Conservation (phyloP, 352 stramenopile species). For the Plasmopara halstedii region DNA sequence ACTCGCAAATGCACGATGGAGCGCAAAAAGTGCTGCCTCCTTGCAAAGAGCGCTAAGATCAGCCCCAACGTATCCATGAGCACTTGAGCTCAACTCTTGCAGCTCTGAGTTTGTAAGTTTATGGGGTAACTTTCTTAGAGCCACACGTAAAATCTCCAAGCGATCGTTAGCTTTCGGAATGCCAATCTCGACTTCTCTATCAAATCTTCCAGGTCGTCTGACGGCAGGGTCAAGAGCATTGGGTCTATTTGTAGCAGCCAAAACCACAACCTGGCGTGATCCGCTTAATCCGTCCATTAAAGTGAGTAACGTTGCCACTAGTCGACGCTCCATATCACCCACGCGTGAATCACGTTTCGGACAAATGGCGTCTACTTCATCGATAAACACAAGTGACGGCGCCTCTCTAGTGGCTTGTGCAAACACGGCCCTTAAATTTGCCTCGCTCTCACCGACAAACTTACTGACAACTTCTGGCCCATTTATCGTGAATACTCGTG, state of each 20-base stretch:
- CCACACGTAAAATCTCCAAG: conserved; percentile 90
- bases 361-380: conserved; percentile 90
- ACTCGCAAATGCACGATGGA: conserved; percentile 38
- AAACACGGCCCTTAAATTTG: conserved; percentile 72
- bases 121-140: conserved; percentile 84
- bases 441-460: conserved; percentile 89
- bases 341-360: conserved; percentile 73
- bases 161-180: conserved; percentile 91
- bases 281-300: conserved; percentile 83
- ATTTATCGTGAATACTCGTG: conserved; percentile 95
- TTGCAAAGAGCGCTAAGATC: conserved; percentile 74
- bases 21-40: conserved; percentile 58
- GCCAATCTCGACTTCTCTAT: conserved; percentile 95
- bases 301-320: conserved; percentile 85
- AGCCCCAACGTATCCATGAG: conserved; percentile 93
- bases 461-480: conserved; percentile 95
- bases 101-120: conserved; percentile 76
- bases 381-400: conserved; percentile 74
- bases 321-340: conserved; percentile 73
- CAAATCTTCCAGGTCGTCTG: conserved; percentile 92
- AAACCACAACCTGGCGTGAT: conserved; percentile 56
- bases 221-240: conserved; percentile 90
- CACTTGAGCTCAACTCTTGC: conserved; percentile 86
- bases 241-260: conserved; percentile 82
- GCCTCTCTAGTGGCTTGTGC: conserved; percentile 31